Conservation (phyloP, 2,329 filamentous ascomycete genomes). For the Tolypocladium ovalisporum region DNA sequence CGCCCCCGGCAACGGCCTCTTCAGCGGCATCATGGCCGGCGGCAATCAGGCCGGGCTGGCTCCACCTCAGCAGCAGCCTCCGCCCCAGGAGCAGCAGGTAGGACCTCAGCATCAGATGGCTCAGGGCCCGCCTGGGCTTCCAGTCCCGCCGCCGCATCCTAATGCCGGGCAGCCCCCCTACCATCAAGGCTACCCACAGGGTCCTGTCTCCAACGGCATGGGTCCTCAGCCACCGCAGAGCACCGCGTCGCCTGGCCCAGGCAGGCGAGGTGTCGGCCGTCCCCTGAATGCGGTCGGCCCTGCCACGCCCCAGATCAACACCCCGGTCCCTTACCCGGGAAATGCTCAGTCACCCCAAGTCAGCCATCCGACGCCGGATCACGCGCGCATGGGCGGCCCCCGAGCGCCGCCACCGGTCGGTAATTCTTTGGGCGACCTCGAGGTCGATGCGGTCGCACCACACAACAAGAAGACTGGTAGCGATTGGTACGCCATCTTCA, state of each 20-base stretch:
- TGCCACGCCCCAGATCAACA: slow-evolving; percentile 86
- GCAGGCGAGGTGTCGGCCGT: slow-evolving; percentile 59
- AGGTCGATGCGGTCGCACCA: slow-evolving; percentile 73
- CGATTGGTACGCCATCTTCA: slow-evolving; percentile 97
- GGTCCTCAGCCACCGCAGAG: slow-evolving; percentile 72
- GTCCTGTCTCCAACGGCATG: slow-evolving; percentile 57
- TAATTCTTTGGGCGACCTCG: slow-evolving; percentile 70
- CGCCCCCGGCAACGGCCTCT: slow-evolving; percentile 83
- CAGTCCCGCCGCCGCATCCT: slow-evolving; percentile 46
- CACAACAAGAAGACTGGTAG: slow-evolving; percentile 80
- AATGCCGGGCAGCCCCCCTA: slow-evolving; percentile 60
- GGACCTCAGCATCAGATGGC: slow-evolving; percentile 46
- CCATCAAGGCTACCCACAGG: slow-evolving; percentile 56
- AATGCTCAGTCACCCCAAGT: slow-evolving; percentile 77
- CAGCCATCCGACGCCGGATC: slow-evolving; percentile 71
- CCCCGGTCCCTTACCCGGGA: slow-evolving; percentile 75
- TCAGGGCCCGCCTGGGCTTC: slow-evolving; percentile 61
- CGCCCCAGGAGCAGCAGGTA: slow-evolving; percentile 54
- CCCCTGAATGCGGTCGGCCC: slow-evolving; percentile 54
- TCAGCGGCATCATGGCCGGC: slow-evolving; percentile 92
- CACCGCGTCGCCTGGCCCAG: slow-evolving; percentile 77
- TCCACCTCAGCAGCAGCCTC: slow-evolving; percentile 63
- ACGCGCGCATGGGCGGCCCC: slow-evolving; percentile 40
- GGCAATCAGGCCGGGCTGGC: slow-evolving; percentile 74
- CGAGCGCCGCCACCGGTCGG: slow-evolving; percentile 37